A percentile compares a stretch with the other conserved stretches of the same genome.
Evolutionary conservation across 495 filamentous ascomycete genomes (phyloP).

Genomic region (Penicillium egyptiacum): DNA sequence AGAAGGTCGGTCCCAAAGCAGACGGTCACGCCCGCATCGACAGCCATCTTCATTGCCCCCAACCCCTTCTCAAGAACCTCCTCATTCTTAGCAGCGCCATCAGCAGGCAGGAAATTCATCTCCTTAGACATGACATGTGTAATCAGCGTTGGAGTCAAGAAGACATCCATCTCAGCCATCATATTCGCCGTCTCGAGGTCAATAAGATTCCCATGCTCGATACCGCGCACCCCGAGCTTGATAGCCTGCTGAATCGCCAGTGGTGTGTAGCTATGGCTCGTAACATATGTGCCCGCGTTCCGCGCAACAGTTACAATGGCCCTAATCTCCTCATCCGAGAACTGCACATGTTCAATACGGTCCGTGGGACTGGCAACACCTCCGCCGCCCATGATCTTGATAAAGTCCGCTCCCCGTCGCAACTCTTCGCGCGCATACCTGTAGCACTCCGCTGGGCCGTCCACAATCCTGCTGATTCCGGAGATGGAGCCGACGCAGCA

Average conservation of each 20-base stretch:
- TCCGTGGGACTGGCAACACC: conserved; percentile 55
- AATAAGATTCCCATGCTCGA: conserved; percentile 57
- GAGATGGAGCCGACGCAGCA: conserved; percentile 41
- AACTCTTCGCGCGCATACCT: conserved; percentile 51
- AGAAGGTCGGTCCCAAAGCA: conserved; percentile 57
- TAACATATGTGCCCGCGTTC: conserved; percentile 53
- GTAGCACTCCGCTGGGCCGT: conserved; percentile 51
- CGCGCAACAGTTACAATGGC: conserved; percentile 48
- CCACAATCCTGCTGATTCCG: conserved; percentile 41
- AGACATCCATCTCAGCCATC: conserved; percentile 44
- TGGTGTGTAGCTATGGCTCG: conserved; percentile 54
- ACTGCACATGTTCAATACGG: conserved; percentile 49
- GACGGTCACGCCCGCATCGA: conserved; percentile 50
- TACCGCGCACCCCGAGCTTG: conserved; percentile 53
- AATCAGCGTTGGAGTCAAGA: conserved; percentile 54
- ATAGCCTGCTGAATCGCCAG: conserved; percentile 51
- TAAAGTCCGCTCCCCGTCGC: conserved; percentile 51
- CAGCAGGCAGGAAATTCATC: conserved; percentile 41
- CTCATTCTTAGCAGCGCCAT: conserved; percentile 44
- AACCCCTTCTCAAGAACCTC: conserved; percentile 49
- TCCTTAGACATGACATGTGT: conserved; percentile 50
- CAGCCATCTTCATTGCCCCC: conserved; percentile 42
- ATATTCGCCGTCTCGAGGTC: conserved; percentile 49
- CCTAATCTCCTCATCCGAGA: conserved; percentile 52
- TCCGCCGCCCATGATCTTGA: conserved; percentile 58